A percentile compares a stretch with the other conserved stretches of the same genome.
phyloP scores from a whole-genome alignment of 352 stramenopile genomes.

The Hyaloperonospora brassicae region DNA sequence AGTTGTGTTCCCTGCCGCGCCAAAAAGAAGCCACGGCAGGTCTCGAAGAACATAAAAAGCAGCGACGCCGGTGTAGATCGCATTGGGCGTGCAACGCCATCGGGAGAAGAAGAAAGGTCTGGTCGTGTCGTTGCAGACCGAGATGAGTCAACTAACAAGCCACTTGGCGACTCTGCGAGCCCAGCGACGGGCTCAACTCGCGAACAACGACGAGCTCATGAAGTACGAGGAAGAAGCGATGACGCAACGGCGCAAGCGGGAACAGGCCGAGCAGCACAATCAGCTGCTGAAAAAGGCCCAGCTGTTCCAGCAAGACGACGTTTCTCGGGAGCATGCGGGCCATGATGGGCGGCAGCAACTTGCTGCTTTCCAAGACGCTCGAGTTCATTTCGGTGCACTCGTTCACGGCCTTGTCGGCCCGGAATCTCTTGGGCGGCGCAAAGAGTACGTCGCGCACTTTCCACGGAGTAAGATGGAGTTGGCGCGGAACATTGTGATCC shows the following conservation, averaged over 20 bases:
- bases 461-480: slow-evolving; percentile 55
- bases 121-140: slow-evolving; percentile 37
- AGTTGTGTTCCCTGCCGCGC: slow-evolving; percentile 3
- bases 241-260: slow-evolving; percentile 52
- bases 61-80: slow-evolving; percentile 50
- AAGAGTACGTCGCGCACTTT: slow-evolving; percentile 46
- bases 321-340: slow-evolving; percentile 47
- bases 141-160: slow-evolving; percentile 32
- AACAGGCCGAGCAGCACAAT: slow-evolving; percentile 47
- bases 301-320: slow-evolving; percentile 57
- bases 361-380: slow-evolving; percentile 39
- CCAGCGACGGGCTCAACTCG: slow-evolving; percentile 33
- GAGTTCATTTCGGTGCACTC: slow-evolving; percentile 72
- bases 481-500: slow-evolving; percentile 41
- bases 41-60: slow-evolving; percentile 54
- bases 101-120: slow-evolving; percentile 62
- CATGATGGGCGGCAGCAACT: slow-evolving; percentile 29
- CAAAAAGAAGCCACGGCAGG: slow-evolving; percentile 24
- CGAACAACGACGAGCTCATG: slow-evolving; percentile 40
- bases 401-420: slow-evolving; percentile 43
- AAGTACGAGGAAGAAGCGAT: slow-evolving; percentile 53
- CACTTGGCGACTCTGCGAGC: slow-evolving; percentile 37
- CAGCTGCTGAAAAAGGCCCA: slow-evolving; percentile 51
- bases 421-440: slow-evolving; percentile 24
- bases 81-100: slow-evolving; percentile 55